Base-by-base conservation (phyloP, 2,329 filamentous ascomycete species). In the Penicillium corylophilum region DNA sequence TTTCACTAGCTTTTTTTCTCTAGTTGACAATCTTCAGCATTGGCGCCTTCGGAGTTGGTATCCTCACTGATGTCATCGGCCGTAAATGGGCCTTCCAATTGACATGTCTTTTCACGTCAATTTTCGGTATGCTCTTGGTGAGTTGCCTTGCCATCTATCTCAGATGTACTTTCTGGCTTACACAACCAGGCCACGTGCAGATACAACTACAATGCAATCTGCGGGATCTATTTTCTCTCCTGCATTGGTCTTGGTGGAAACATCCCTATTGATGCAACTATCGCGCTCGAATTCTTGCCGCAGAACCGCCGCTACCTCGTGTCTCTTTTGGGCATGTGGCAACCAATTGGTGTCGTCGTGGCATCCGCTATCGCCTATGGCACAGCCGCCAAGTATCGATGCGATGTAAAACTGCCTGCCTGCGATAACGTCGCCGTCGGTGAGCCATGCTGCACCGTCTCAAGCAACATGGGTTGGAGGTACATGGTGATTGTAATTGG, bases 41-140 rank as follows among this genome's bases (percentile, higher is more conserved):
- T 24, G 51, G 51, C 3, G 51, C 47, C 18, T 50, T 54, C 12
- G 20, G 23, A 7, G 44, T 54, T 12, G 52, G 52, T 9, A 55
- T 55, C 20, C 23, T 55, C 36, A 55, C 52, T 9, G 52, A 55
- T 28, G 51, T 55, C 16, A 55, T 55, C 20, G 52, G 52, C 13
- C 48, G 52, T n/a, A 55, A 55, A 33, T 55, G 52, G 52, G 48
- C 52, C 6, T 55, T 55, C 41, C 43, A 55, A 9, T 22, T 55
- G 5, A 48, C 48, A 9, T 55, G 52, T 28, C 52, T 55, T 6
- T 48, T 55, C 13, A 55, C 52, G 1, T 55, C 52, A 6, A 26
- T 55, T 7, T 55, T 51, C 26, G 48, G 48, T 26, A 51, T 55
- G 44, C 48, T 55, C 28, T n/a, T 55, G 45, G 51, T 54, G 10